phyloP scores from a whole-genome alignment of 768 basidiomycete species.

The Dioszegia crocea region DNA sequence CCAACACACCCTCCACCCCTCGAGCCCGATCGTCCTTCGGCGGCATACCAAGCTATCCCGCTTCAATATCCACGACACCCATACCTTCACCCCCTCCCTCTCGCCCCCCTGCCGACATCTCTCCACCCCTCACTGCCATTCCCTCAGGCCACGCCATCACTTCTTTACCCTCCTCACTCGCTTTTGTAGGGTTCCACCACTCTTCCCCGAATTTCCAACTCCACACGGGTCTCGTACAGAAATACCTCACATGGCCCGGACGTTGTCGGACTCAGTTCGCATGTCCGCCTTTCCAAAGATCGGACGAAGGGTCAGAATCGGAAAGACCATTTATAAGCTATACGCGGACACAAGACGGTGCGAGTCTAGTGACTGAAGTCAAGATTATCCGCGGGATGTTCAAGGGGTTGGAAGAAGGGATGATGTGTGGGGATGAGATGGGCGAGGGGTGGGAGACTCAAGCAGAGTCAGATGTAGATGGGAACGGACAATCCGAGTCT shows the following conservation, averaged over 20 bases:
- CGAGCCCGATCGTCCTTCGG: neutral
- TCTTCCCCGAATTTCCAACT: constrained; percentile 3
- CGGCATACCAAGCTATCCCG: neutral
- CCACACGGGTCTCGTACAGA: constrained; percentile 7
- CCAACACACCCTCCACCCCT: neutral
- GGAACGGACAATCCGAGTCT: neutral
- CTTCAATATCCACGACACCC: too few relatives aligned
- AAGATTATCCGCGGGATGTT: constrained; percentile 27
- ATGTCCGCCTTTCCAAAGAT: neutral
- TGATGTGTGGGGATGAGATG: constrained; percentile 26
- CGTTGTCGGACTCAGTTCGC: neutral
- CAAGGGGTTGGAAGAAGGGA: constrained; percentile 18
- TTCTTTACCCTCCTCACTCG: constrained; percentile 1
- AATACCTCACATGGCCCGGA: constrained; percentile 6
- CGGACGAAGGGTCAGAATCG: neutral
- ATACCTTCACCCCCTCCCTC: too few relatives aligned
- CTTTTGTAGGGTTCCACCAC: constrained; percentile 5
- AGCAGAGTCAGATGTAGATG: neutral
- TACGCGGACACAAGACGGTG: constrained; percentile 35
- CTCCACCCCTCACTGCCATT: neutral
- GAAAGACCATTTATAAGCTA: constrained; percentile 32
- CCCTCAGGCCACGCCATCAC: neutral
- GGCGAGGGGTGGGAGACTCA: neutral
- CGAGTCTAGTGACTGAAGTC: constrained; percentile 30
- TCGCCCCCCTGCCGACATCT: neutral